phyloP scores from a whole-genome alignment of 2,329 filamentous ascomycete species.

The Aspergillus neoniger region DNA sequence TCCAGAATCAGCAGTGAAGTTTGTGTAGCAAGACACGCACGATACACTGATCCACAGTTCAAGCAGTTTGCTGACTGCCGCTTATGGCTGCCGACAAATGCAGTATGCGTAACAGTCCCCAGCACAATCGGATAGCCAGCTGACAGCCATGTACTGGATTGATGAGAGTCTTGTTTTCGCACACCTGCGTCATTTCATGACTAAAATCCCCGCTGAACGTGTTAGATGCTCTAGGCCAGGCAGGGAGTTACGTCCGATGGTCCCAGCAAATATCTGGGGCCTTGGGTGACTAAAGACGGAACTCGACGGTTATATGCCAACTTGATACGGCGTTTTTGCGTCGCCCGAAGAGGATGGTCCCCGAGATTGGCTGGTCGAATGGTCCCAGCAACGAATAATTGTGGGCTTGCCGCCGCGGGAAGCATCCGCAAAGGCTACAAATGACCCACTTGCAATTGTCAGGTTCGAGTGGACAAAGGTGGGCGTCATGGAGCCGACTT shows the following conservation, averaged over 20 bases:
- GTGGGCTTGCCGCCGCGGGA: constrained; percentile 65
- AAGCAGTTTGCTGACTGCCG: constrained; percentile 57
- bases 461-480: constrained; percentile 37
- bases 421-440: constrained; percentile 61
- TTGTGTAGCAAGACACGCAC: constrained; percentile 57
- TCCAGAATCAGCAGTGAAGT: constrained; percentile 59
- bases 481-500: constrained; percentile 33
- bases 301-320: constrained; percentile 32
- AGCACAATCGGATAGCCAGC: constrained; percentile 54
- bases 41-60: constrained; percentile 49
- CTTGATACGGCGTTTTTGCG: constrained; percentile 32
- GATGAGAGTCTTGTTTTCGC: constrained; percentile 54
- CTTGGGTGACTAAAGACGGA: constrained; percentile 44
- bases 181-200: constrained; percentile 49
- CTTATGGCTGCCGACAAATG: constrained; percentile 52
- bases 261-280: constrained; percentile 48
- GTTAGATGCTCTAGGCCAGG: constrained; percentile 42
- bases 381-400: constrained; percentile 58
- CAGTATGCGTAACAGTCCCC: constrained; percentile 50
- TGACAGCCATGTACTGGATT: constrained; percentile 56
- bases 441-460: constrained; percentile 37
- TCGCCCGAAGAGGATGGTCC: constrained; percentile 41
- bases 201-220: constrained; percentile 21
- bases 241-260: constrained; percentile 51
- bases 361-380: constrained; percentile 68